These are phyloP conservation scores for Saturnispora hagleri DNA, from an alignment of 805 yeast genomes.

Conservation along the genomic window DNA sequence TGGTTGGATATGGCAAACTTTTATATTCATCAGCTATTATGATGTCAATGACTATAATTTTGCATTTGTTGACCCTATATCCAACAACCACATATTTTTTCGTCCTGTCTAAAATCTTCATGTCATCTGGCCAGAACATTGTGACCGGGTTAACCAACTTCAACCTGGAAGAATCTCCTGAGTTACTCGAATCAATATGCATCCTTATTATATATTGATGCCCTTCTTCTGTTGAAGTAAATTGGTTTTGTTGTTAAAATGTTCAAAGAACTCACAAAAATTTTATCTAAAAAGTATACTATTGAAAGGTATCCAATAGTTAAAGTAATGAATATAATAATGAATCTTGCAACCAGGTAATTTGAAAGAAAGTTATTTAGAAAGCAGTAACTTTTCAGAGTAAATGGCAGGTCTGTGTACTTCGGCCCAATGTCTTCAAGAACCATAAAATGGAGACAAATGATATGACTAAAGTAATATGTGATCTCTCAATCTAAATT, in stretches of 20 bases:
- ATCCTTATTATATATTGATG: conserved; percentile 10
- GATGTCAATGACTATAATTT: conserved; percentile 21
- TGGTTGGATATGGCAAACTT: conserved; percentile 12
- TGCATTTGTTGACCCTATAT: conserved; percentile 16
- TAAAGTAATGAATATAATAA: conserved; percentile 1
- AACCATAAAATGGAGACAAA: background rate
- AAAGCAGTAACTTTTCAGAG: background rate
- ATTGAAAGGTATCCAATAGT: conserved; percentile 3
- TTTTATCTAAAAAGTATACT: conserved; percentile 4
- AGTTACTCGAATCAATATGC: background rate
- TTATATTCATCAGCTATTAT: conserved; percentile 14
- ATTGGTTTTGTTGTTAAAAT: conserved; percentile 1
- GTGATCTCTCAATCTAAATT: background rate
- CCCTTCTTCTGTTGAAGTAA: conserved; percentile 10
- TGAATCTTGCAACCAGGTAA: conserved; percentile 3
- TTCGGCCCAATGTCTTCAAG: background rate
- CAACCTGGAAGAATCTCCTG: background rate
- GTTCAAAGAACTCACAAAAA: conserved; percentile 6
- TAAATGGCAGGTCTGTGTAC: background rate
- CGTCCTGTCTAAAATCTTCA: conserved; percentile 6
- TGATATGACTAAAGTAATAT: background rate
- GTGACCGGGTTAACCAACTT: conserved; percentile 3
- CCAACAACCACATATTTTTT: conserved; percentile 22
- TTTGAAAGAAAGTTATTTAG: background rate
- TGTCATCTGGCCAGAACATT: conserved; percentile 28